Conservation (phyloP, 2,329 filamentous ascomycete genomes). For the Cladosporium velox region DNA sequence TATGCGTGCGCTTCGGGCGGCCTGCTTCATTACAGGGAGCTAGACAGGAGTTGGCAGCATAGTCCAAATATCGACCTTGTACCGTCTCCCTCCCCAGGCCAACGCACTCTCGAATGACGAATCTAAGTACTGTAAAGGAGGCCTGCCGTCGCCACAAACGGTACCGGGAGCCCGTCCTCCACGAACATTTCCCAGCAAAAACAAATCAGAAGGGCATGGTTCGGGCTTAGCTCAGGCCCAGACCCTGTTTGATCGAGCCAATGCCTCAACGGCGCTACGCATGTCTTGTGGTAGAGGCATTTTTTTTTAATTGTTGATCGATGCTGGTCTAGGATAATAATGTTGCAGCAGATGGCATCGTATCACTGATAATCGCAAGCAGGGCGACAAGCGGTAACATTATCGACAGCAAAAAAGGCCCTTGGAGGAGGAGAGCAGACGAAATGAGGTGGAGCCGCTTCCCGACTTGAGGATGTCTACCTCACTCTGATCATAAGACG, state of each 20-base stretch:
- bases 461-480: background rate
- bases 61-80: conserved; percentile 9
- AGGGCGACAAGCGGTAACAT: background rate
- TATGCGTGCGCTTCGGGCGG: conserved; percentile 14
- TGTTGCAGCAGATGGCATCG: background rate
- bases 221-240: conserved; percentile 8
- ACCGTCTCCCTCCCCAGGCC: conserved; percentile 8
- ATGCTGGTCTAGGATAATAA: background rate
- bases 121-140: background rate
- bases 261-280: conserved; percentile 17
- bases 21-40: conserved; percentile 9
- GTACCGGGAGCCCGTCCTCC: background rate
- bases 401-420: background rate
- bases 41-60: conserved; percentile 1
- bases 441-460: conserved; percentile 5
- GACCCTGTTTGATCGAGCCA: conserved; percentile 19
- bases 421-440: background rate
- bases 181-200: conserved; percentile 5
- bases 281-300: background rate
- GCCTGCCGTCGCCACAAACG: background rate
- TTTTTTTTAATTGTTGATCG: background rate
- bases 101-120: background rate
- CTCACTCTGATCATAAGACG: background rate
- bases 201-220: background rate
- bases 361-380: background rate